phyloP scores from a whole-genome alignment of 768 basidiomycete species.

The Tremella fuciformis region DNA sequence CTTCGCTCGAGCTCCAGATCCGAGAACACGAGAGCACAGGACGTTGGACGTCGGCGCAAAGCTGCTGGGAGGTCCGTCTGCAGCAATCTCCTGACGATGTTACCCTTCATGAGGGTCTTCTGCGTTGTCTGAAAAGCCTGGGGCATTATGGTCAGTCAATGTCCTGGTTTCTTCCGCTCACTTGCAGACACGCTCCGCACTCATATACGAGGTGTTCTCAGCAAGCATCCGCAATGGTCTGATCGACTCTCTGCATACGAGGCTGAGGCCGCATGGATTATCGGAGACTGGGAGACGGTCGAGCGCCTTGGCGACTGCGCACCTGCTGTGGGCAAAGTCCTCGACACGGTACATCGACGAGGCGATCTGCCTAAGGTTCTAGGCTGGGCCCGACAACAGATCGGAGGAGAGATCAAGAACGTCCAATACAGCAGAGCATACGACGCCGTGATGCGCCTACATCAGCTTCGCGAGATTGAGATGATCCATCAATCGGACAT shows the following conservation, averaged over 20 bases:
- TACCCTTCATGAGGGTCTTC: slow-evolving; percentile 79
- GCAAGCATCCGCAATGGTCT: slow-evolving; percentile 78
- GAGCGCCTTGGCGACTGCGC: slow-evolving; percentile 57
- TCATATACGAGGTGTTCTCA: slow-evolving; percentile 86
- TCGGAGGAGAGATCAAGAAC: slow-evolving; percentile 80
- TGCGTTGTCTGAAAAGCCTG: slow-evolving; percentile 86
- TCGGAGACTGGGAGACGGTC: slow-evolving; percentile 87
- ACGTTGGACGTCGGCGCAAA: slow-evolving; percentile 95
- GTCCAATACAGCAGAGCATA: slow-evolving; percentile 79
- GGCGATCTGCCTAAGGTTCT: slow-evolving; percentile 47
- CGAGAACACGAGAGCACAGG: slow-evolving; percentile 96
- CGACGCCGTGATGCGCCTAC: slow-evolving; percentile 78
- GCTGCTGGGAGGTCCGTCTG: slow-evolving; percentile 95
- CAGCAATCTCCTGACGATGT: slow-evolving; percentile 88
- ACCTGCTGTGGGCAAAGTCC: slow-evolving; percentile 64
- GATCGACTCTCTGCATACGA: slow-evolving; percentile 73
- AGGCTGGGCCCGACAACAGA: slow-evolving; percentile 60
- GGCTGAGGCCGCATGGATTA: slow-evolving; percentile 92
- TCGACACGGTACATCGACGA: slow-evolving; percentile 71
- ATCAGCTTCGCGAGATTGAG: slow-evolving; percentile 81
- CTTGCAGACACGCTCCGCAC: slow-evolving; percentile 77
- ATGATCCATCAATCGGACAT: slow-evolving; percentile 56
- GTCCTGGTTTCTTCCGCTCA: slow-evolving; percentile 6
- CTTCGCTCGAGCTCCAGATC: slow-evolving; percentile 91
- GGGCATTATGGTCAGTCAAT: slow-evolving; percentile 80